A percentile compares a stretch with the other conserved stretches of the same genome.
Evolutionary conservation across 2,329 filamentous ascomycete species (phyloP).

Genomic region (Torrubiellomyces zombiae): DNA sequence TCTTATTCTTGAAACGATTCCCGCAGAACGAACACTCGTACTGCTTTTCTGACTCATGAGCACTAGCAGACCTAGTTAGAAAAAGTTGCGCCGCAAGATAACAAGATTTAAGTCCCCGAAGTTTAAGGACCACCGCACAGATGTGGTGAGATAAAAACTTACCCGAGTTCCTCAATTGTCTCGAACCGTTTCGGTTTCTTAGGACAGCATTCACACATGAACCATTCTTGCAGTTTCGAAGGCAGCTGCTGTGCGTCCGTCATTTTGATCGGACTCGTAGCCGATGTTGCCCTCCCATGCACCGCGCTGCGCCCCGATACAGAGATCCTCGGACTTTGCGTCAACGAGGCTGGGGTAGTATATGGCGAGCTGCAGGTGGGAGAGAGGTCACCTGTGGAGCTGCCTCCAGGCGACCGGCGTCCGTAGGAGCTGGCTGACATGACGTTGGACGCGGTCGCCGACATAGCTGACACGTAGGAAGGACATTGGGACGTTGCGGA

Average conservation of each 20-base stretch:
- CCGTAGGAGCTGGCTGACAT: conserved; percentile 27
- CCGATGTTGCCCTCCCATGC: conserved; percentile 29
- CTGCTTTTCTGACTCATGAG: conserved; percentile 89
- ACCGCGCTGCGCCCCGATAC: conserved; percentile 20
- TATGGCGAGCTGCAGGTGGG: conserved; percentile 34
- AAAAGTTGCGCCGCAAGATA: not conserved
- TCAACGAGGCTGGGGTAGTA: conserved; percentile 28
- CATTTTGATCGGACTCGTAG: conserved; percentile 33
- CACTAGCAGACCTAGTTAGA: conserved; percentile 30
- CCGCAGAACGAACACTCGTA: conserved; percentile 86
- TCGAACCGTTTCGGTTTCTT: conserved; percentile 97
- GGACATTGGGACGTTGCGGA: conserved; percentile 24
- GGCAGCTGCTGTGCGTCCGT: conserved; percentile 30
- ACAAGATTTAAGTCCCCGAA: conserved; percentile 1
- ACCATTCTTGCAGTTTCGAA: conserved; percentile 35
- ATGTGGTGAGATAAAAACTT: conserved; percentile 21
- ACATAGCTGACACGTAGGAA: conserved; percentile 30
- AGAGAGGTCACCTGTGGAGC: conserved; percentile 32
- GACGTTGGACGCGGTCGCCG: conserved; percentile 24
- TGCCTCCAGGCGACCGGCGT: conserved; percentile 26
- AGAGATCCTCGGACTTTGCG: conserved; percentile 31
- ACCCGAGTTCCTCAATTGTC: conserved; percentile 69
- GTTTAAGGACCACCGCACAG: not conserved
- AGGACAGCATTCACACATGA: conserved; percentile 83
- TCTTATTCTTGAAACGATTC: conserved; percentile 98